These are phyloP conservation scores for Pythium pyrilobum DNA, from an alignment of 352 stramenopile species.

Conservation along the genomic window DNA sequence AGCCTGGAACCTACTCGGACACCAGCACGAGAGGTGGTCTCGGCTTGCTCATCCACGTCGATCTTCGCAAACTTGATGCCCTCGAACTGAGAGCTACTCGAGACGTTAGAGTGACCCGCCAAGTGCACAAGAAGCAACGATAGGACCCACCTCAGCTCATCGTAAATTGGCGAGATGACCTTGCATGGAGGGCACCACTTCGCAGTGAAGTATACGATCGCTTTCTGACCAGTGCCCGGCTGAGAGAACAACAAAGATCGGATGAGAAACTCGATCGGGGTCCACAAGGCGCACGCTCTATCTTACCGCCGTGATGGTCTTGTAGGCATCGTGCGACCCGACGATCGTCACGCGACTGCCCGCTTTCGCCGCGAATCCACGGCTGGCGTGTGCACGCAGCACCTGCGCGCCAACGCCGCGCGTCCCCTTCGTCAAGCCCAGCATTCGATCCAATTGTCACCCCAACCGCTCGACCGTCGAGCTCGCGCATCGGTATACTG, in stretches of 20 bases:
- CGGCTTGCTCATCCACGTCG: constrained; percentile 79
- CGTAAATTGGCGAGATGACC: constrained; percentile 86
- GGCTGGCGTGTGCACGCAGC: constrained; percentile 22
- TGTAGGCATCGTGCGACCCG: constrained; percentile 69
- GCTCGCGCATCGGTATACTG: background rate
- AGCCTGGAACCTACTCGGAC: constrained; percentile 73
- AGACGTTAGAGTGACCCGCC: too few species aligned
- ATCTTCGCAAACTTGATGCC: constrained; percentile 82
- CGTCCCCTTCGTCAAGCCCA: constrained; percentile 23
- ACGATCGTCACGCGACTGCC: constrained; percentile 70
- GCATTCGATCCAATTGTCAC: constrained; percentile 21
- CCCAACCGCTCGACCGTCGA: background rate
- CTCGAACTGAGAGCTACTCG: constrained; percentile 43
- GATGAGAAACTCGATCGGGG: background rate
- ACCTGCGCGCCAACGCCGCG: constrained; percentile 14
- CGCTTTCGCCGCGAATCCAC: constrained; percentile 30
- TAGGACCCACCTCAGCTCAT: constrained; percentile 74
- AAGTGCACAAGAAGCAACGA: too few species aligned
- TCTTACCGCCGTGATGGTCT: constrained; percentile 55
- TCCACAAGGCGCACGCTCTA: background rate
- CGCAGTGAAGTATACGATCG: constrained; percentile 88
- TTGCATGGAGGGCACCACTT: constrained; percentile 91
- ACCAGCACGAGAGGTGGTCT: constrained; percentile 71
- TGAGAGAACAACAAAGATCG: constrained; percentile 14
- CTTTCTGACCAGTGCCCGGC: constrained; percentile 57